A percentile compares a stretch with the other conserved stretches of the same genome.
These are phyloP conservation scores for Pezicula carpinea DNA, from an alignment of 2,329 filamentous ascomycete species.

Conservation along the genomic window DNA sequence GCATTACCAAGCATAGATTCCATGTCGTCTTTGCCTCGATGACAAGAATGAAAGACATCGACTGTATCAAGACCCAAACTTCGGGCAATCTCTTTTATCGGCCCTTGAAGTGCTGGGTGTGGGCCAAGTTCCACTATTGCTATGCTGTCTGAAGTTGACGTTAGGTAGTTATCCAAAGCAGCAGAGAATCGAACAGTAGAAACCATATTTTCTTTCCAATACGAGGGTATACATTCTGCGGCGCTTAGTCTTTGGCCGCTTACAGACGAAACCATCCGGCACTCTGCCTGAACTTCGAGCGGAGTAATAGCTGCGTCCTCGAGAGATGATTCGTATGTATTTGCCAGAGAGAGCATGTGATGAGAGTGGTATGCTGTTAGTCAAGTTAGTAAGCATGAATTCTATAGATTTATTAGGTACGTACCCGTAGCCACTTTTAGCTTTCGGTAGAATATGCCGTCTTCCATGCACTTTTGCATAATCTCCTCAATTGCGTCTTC, in stretches of 20 bases:
- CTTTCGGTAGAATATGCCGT: slow-evolving; percentile 10
- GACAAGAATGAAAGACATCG: not conserved
- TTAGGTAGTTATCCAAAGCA: slow-evolving; percentile 16
- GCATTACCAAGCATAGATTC: not conserved
- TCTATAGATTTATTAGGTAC: not conserved
- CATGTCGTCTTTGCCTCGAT: slow-evolving; percentile 3
- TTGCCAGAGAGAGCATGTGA: slow-evolving; percentile 29
- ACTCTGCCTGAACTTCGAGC: not conserved
- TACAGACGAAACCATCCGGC: not conserved
- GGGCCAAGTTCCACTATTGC: slow-evolving; percentile 1
- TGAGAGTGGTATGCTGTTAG: slow-evolving; percentile 34
- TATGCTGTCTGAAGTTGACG: not conserved
- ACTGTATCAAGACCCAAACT: not conserved
- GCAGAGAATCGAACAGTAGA: slow-evolving; percentile 37
- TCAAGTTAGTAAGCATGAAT: not conserved
- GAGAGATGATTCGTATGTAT: slow-evolving; percentile 1
- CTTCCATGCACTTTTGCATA: not conserved
- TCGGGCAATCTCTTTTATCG: slow-evolving; percentile 2
- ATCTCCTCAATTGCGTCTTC: slow-evolving; percentile 6
- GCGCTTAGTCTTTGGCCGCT: not conserved
- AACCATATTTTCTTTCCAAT: slow-evolving; percentile 41
- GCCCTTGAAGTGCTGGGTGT: slow-evolving; percentile 2
- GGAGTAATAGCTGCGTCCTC: not conserved
- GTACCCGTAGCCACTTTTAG: slow-evolving; percentile 11
- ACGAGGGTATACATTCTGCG: slow-evolving; percentile 16